Evolutionary conservation across 805 yeast species (phyloP).

Genomic region (Yarrowia osloensis): DNA sequence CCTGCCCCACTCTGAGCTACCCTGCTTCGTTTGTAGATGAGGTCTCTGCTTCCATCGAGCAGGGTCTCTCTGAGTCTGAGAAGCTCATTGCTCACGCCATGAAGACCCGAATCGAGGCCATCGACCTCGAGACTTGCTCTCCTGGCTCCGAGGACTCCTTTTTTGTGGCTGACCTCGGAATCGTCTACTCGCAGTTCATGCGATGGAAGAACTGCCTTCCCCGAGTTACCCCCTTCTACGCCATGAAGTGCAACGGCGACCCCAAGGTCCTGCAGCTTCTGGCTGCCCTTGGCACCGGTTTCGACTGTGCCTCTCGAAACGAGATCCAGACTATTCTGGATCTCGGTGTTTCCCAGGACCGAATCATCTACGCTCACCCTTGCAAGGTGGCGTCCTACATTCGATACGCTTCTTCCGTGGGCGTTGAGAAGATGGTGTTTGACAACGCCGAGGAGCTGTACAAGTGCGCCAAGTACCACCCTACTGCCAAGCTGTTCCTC

Average conservation of each 20-base stretch:
- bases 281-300: slow-evolving; percentile 66
- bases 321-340: slow-evolving; percentile 71
- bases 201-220: slow-evolving; percentile 71
- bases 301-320: slow-evolving; percentile 89
- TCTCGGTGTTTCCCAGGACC: slow-evolving; percentile 62
- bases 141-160: slow-evolving; percentile 85
- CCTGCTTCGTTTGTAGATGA: not conserved
- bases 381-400: slow-evolving; percentile 85
- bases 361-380: slow-evolving; percentile 90
- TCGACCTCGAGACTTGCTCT: slow-evolving; percentile 60
- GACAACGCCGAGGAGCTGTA: slow-evolving; percentile 83
- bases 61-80: slow-evolving; percentile 7
- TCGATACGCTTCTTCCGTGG: slow-evolving; percentile 60
- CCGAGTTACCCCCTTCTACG: slow-evolving; percentile 81
- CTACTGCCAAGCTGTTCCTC: slow-evolving; percentile 67
- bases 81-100: slow-evolving; percentile 35
- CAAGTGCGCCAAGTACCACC: slow-evolving; percentile 69
- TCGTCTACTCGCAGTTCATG: slow-evolving; percentile 59
- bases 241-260: slow-evolving; percentile 91
- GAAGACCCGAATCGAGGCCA: slow-evolving; percentile 37
- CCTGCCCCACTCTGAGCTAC: slow-evolving; percentile 6
- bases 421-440: slow-evolving; percentile 76
- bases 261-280: slow-evolving; percentile 57
- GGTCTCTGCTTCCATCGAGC: not conserved
- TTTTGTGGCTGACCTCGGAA: slow-evolving; percentile 82